Evolutionary conservation across 148 eudicot genomes (phyloP), one percentile per base, ranked within the genome.

Genomic region (Pharnaceum exiguum): DNA sequence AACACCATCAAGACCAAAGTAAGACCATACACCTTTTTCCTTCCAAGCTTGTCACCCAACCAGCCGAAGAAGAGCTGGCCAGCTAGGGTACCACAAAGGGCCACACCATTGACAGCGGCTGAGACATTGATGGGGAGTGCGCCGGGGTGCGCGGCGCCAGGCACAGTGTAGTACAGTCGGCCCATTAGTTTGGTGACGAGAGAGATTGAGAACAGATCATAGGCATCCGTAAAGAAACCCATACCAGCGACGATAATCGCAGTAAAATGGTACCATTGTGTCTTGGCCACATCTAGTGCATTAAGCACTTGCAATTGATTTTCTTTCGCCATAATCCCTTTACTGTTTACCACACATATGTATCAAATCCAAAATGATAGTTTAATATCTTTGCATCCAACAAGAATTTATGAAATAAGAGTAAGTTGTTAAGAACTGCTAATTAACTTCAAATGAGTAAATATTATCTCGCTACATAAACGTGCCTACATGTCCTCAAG

Each of bases 141-240:
- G 0, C 95, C 88, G 0, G 89, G 94, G 10, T 62, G 63, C 0
- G n/a, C 3, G 0, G 77, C 30, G 10, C 67, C 64, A 0, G 30
- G 40, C 2, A 12, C 54, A 10, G 68, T 59, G 65, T 86, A 86
- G 64, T 86, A 86, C 5, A 86, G 5, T 8, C 94, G 94, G 26
- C 94, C 94, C 1, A 86, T 57, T 35, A 86, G 67, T 26, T 72
- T 79, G 1, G 94, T 86, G 15, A 86, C 70, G 2, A 86, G 59
- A 19, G 94, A 86, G 46, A 86, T 80, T 73, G 79, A 65, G 42
- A 86, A 86, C 9, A 86, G 75, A 46, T 86, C 94, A 22, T 86
- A 86, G 35, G 94, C 94, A 36, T 86, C 94, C 2, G 94, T 86
- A 68, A 86, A 86, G 40, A 86, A 86, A 0, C 89, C 94, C 94